Base-by-base conservation (phyloP, 345 rosid species). In the Ceriops tagal region DNA sequence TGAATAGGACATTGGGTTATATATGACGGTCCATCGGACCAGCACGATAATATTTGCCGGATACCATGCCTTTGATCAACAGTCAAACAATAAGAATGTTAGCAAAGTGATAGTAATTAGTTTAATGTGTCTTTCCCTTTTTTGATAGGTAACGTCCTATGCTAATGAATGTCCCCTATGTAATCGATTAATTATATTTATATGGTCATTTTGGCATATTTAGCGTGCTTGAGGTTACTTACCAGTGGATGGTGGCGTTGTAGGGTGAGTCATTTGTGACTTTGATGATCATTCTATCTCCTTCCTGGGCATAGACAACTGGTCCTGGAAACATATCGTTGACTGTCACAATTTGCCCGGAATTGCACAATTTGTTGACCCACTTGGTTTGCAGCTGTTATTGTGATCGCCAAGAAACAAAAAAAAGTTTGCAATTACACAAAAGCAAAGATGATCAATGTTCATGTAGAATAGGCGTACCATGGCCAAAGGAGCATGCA, bases 21-120 rank as follows among this genome's bases (percentile, higher is more conserved):
- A 75, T 92, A 90, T 7, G 98, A 81, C 6, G 98, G 95, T 61
- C 96, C 96, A 68, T 90, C 98, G 53, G 79, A 88, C 98, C 96
- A 92, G 78, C 96, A 87, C 6, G 98, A 87, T 49, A 83, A 76
- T 73, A 72, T 84, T 74, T 90, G 98, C 81, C 89, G 83, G 26
- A 92, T 86, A 21, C 96, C 98, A 73, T 92, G 98, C 98, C 98
- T 89, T 31, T 28, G 18, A 51, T 28, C 39, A n/a, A 27, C 10
- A 19, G 31, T 53, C 0, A 4, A 3, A 47, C 5, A 30, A 24
- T 28, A 51, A 65, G 53, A 51, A 18, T 28, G 46, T 16, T 2
- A 10, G 8, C 0, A 4, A 8, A 21, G 6, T 26, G 3, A 19
- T 8, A 55, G 19, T 58, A 39, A 30, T 30, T 58, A 43, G 28